These are phyloP conservation scores for Albifimbria verrucaria DNA, from an alignment of 2,329 filamentous ascomycete species.

Conservation along the genomic window DNA sequence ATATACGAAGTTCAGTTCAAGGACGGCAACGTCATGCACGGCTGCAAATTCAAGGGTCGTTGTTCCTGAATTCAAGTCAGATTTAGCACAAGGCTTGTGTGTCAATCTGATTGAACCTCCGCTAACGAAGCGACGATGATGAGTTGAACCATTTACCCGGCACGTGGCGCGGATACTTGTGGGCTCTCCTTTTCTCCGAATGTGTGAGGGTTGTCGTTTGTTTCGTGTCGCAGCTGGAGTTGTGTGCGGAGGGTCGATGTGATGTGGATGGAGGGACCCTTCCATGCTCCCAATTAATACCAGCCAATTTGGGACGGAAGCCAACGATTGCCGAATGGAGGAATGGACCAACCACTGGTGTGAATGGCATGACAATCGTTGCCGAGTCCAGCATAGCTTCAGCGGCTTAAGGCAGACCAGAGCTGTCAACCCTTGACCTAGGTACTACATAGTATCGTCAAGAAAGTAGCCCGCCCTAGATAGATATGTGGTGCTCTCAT, in stretches of 20 bases:
- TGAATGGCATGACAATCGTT: not conserved
- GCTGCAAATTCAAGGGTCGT: not conserved
- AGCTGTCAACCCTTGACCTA: too few relatives aligned
- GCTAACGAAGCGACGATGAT: not conserved
- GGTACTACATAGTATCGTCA: too few relatives aligned
- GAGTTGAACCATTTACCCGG: not conserved
- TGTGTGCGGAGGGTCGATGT: not conserved
- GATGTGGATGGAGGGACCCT: not conserved
- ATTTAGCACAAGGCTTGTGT: not conserved
- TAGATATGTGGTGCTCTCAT: too few relatives aligned
- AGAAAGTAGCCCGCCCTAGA: too few relatives aligned
- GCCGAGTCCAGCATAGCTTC: not conserved
- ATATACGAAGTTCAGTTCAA: too few relatives aligned
- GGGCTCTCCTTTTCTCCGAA: not conserved
- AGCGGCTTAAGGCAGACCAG: too few relatives aligned
- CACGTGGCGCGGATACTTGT: not conserved
- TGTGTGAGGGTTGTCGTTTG: too few relatives aligned
- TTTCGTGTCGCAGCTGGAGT: not conserved
- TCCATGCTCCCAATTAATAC: not conserved
- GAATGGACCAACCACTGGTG: not conserved
- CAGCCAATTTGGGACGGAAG: not conserved
- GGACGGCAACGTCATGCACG: too few relatives aligned
- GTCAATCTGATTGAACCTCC: not conserved
- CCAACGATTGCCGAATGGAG: not conserved
- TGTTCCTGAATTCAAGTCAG: not conserved